Conservation (phyloP, 257 asterid species). For the Solanum lycopersicoides region DNA sequence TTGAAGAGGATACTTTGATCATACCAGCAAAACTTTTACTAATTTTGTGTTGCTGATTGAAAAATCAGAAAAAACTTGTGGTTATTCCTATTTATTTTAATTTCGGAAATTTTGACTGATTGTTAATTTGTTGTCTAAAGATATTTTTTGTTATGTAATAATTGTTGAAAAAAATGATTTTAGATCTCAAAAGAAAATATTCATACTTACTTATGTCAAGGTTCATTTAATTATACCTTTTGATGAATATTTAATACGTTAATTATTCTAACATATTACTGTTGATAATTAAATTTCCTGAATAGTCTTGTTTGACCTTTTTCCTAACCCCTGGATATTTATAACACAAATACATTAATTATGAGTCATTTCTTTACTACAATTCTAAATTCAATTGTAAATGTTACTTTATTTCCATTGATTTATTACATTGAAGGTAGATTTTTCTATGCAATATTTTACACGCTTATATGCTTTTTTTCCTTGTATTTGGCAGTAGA, state of each 20-base stretch:
- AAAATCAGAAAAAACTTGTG: too few relatives aligned
- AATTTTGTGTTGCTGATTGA: background rate
- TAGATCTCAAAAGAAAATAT: background rate
- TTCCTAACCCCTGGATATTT: background rate
- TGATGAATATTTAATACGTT: background rate
- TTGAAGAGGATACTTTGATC: background rate
- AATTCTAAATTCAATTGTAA: background rate
- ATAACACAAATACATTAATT: too few relatives aligned
- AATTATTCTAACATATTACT: background rate
- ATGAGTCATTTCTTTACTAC: background rate
- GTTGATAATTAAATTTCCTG: background rate
- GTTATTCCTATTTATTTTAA: background rate
- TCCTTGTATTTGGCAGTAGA: background rate
- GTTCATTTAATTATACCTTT: background rate
- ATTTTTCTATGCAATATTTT: too few relatives aligned
- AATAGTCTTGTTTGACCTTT: background rate
- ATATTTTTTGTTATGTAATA: background rate
- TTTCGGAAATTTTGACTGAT: background rate
- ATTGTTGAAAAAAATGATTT: background rate
- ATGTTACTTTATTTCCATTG: background rate
- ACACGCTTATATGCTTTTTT: background rate
- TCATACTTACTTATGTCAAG: background rate
- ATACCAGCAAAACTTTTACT: background rate
- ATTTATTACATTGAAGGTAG: background rate
- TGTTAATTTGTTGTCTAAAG: background rate